Percentiles rank a stretch among this genome's conserved stretches.
Conservation (phyloP, 768 basidiomycete genomes). For the Candolleomyces efflorescens region DNA sequence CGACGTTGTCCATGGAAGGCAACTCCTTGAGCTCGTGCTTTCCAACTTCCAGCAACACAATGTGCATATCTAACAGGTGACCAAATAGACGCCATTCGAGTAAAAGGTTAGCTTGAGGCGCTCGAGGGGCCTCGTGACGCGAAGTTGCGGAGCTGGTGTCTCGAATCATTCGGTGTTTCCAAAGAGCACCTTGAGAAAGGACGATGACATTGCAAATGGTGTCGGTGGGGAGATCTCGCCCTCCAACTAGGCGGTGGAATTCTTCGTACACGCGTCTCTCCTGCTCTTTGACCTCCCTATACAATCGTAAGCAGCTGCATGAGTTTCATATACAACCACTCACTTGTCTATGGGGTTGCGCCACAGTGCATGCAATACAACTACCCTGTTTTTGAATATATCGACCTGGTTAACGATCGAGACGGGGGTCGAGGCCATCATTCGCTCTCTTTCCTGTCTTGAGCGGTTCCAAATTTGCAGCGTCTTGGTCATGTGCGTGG, state of each 20-base stretch:
- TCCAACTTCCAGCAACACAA: slow-evolving; percentile 62
- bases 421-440: slow-evolving; percentile 21
- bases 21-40: slow-evolving; percentile 54
- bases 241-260: slow-evolving; percentile 58
- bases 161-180: slow-evolving; percentile 78
- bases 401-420: slow-evolving; percentile 35
- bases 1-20: slow-evolving; percentile 48
- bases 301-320: slow-evolving; percentile 6
- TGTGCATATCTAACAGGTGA: slow-evolving; percentile 65
- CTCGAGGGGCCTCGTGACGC: slow-evolving; percentile 19
- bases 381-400: slow-evolving; percentile 66
- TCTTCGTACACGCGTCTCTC: slow-evolving; percentile 46
- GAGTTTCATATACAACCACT: slow-evolving; percentile 13
- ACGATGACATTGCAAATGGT: slow-evolving; percentile 71
- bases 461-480: slow-evolving; percentile 53
- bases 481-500: slow-evolving; percentile 62
- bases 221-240: slow-evolving; percentile 70
- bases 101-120: slow-evolving; percentile 28
- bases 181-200: slow-evolving; percentile 75
- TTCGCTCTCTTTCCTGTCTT: slow-evolving; percentile 34
- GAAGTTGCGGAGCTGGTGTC: slow-evolving; percentile 27
- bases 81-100: slow-evolving; percentile 64
- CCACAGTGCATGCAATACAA: slow-evolving; percentile 78
- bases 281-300: slow-evolving; percentile 44
- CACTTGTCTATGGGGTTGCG: slow-evolving; percentile 59